Evolutionary conservation across 2,329 filamentous ascomycete genomes (phyloP).

Genomic region (Diplocarpon mali): DNA sequence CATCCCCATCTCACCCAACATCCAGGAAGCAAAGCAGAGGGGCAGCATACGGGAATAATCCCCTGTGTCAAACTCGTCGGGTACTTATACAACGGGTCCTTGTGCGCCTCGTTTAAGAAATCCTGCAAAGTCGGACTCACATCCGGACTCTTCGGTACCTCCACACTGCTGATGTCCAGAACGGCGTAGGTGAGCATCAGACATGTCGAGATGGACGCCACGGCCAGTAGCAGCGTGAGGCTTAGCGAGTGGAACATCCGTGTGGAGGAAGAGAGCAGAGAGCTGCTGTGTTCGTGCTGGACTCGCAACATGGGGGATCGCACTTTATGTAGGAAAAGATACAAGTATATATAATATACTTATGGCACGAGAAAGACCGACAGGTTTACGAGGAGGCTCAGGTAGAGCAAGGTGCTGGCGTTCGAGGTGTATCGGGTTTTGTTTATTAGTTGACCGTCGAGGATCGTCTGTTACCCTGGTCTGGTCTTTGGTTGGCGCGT

Average conservation of each 20-base stretch:
- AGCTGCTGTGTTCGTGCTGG: neutral
- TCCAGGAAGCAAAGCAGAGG: neutral
- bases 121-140: slow-evolving; percentile 39
- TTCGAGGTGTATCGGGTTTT: too few species aligned
- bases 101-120: slow-evolving; percentile 43
- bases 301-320: too few species aligned
- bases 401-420: too few species aligned
- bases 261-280: neutral
- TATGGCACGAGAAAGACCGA: too few species aligned
- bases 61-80: slow-evolving; percentile 50
- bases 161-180: slow-evolving; percentile 2
- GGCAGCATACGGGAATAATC: slow-evolving; percentile 40
- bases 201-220: slow-evolving; percentile 12
- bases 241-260: neutral
- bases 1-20: neutral
- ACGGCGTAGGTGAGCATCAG: slow-evolving; percentile 9
- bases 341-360: too few species aligned
- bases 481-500: too few species aligned
- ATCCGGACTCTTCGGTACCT: slow-evolving; percentile 20
- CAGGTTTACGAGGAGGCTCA: too few species aligned
- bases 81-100: slow-evolving; percentile 42
- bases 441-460: too few species aligned
- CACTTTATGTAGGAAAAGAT: too few species aligned
- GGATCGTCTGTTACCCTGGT: too few species aligned
- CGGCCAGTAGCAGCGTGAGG: slow-evolving; percentile 2